Evolutionary conservation across 2,329 filamentous ascomycete species (phyloP).

Genomic region (Cladophialophora bantiana): DNA sequence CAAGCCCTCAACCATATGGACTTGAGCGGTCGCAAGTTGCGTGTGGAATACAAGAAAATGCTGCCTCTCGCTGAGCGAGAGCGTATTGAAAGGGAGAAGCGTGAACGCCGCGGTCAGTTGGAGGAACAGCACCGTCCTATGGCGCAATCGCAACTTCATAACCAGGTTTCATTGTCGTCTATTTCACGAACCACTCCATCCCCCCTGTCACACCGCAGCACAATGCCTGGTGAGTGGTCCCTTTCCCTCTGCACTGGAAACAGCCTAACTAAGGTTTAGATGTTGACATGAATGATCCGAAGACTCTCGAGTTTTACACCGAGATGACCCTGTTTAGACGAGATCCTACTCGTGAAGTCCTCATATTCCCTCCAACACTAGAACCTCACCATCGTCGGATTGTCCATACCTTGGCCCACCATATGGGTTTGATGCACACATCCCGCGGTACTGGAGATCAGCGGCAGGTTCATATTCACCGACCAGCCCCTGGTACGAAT

Average conservation of each 20-base stretch:
- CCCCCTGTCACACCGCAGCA: constrained; percentile 65
- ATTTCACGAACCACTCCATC: constrained; percentile 71
- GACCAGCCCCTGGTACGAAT: constrained; percentile 56
- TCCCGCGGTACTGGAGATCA: constrained; percentile 88
- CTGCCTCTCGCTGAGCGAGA: constrained; percentile 92
- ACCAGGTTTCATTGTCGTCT: constrained; percentile 85
- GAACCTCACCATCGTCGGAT: constrained; percentile 84
- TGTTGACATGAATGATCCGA: constrained; percentile 89
- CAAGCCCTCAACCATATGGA: constrained; percentile 95
- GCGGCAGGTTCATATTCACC: constrained; percentile 87
- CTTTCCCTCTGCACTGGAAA: constrained; percentile 31
- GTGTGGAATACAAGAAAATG: constrained; percentile 99
- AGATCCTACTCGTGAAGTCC: constrained; percentile 75
- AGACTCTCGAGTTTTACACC: constrained; percentile 86
- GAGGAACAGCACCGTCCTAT: constrained; percentile 93
- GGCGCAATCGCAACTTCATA: constrained; percentile 70
- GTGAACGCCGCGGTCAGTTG: constrained; percentile 91
- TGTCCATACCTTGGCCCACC: constrained; percentile 92
- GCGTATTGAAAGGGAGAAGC: constrained; percentile 94
- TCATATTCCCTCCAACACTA: constrained; percentile 83
- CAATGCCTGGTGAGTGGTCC: constrained; percentile 52
- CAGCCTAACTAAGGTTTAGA: constrained; percentile 57
- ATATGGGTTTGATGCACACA: constrained; percentile 89
- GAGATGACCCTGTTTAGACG: constrained; percentile 89
- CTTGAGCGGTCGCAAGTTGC: constrained; percentile 88